Evolutionary conservation across 2,329 filamentous ascomycete genomes (phyloP), one percentile per base, ranked within the genome.

Genomic region (Coniochaeta sp.): DNA sequence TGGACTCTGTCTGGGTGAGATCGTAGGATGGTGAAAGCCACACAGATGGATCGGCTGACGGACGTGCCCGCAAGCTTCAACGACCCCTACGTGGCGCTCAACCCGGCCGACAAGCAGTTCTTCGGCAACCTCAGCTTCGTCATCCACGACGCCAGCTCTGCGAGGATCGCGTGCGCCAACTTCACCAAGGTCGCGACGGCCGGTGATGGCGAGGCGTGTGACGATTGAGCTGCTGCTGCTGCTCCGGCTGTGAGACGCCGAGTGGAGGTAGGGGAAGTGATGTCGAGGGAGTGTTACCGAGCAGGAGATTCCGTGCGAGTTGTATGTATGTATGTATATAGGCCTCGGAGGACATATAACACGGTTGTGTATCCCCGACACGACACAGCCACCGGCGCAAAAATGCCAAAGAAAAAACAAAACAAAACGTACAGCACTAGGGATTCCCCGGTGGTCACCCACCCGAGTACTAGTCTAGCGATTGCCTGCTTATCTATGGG

Each of bases 91-190:
- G 68, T 76, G 30, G 74, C 75, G 2, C 73, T 77, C n/a, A 64
- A 72, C 47, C 58, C 62, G 0, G 73, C 72, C 32, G 65, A 73
- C n/a, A 68, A 70, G 2, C 70, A 74, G 2, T 82, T 78, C 69
- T 76, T 81, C 60, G 79, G 79, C 4, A 77, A 80, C 63, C 73
- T 75, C 28, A 74, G 72, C 34, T 63, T 81, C 58, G 74, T 76
- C 12, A 67, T 81, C 50, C 79, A 81, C 66, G 71, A 72, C 62
- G 70, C 65, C 26, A 75, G 73, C 59, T 71, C 66, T 42, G 74
- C 70, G 0, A 69, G 78, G 22, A 72, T 79, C 57, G 72, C 74
- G 1, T 80, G 77, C 59, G 76, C 74, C 42, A 78, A 75, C 66
- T 73, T 79, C 26, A 59, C 55, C 30, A 65, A 67, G 62, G 61